A percentile compares a stretch with the other conserved stretches of the same genome.
Evolutionary conservation across 2,329 filamentous ascomycete genomes (phyloP).

Genomic region (Botrytis porri): DNA sequence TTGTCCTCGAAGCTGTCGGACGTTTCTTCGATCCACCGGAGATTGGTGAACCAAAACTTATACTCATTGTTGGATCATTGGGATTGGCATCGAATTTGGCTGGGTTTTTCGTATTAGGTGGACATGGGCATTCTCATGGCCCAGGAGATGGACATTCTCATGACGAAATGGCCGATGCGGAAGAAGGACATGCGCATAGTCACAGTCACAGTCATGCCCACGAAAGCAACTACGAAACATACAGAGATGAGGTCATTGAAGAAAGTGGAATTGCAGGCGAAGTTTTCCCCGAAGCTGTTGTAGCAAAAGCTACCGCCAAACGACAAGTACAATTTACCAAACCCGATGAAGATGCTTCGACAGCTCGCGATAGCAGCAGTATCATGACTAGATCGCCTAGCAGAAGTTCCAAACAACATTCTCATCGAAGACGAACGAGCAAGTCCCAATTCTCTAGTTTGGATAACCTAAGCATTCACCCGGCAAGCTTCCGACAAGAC

Average conservation of each 20-base stretch:
- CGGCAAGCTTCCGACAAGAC: constrained; percentile 84
- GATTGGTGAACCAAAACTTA: constrained; percentile 79
- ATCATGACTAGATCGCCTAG: constrained; percentile 26
- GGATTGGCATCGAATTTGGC: constrained; percentile 86
- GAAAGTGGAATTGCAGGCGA: constrained; percentile 59
- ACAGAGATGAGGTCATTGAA: constrained; percentile 45
- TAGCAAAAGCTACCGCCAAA: constrained; percentile 46
- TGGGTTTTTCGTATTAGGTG: constrained; percentile 87
- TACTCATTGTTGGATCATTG: constrained; percentile 83
- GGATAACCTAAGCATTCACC: constrained; percentile 76
- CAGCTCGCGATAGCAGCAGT: constrained; percentile 24
- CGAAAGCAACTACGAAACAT: constrained; percentile 25
- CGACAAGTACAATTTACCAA: constrained; percentile 31
- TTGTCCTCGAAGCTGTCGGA: constrained; percentile 91
- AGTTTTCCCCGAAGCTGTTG: constrained; percentile 59
- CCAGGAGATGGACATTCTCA: constrained; percentile 50
- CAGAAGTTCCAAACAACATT: constrained; percentile 25
- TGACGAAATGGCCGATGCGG: constrained; percentile 35
- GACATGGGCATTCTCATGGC: constrained; percentile 83
- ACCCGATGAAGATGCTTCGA: constrained; percentile 33
- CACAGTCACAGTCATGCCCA: constrained; percentile 49
- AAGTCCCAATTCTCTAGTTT: constrained; percentile 60
- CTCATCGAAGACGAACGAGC: constrained; percentile 33
- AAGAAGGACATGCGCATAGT: constrained; percentile 39
- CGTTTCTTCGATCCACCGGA: constrained; percentile 88